Evolutionary conservation across 78 protist species (phyloP), one percentile per base, ranked within the genome.

Genomic region (Dictyostelium brefeldianum): DNA sequence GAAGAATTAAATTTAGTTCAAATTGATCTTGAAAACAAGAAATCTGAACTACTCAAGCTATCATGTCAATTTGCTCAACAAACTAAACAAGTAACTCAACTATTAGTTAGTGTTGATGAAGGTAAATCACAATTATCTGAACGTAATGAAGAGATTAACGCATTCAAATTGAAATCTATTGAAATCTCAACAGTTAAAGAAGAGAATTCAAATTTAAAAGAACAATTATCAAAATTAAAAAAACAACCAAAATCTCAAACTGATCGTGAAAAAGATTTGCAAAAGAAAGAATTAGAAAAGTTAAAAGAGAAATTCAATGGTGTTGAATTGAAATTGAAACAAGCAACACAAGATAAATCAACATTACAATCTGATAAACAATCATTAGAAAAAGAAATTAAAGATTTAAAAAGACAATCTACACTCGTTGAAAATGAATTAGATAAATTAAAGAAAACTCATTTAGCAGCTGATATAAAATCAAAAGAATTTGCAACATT

Each of bases 351-450:
- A 17, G 90, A 82, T 8, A 64, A 50, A 31, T 14, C n/a, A 14
- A 53, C 80, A n/a, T 7, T 69, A 18, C 80, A 65, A 70, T 69
- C 90, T 6, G 90, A 82, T 10, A 82, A 82, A 56, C 43, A 77
- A 25, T 18, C 67, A 15, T 25, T 51, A 14, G 90, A 82, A 70
- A 65, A 29, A 29, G 90, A 82, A 51, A 48, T 69, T 27, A 82
- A 82, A 36, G 80, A 70, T 11, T 18, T 50, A 29, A 82, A 82
- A 29, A 43, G 74, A 31, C 18, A 27, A 5, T 11, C 12, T 10
- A 46, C 80, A 1, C 31, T 48, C 3, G 12, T 29, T 11, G 90
- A 82, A 11, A 69, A 15, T 5, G 80, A 82, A 70, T 53, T 82
- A 2, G 90, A 82, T 14, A 82, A 82, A 46, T 14, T 82, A 20